Base-by-base conservation (phyloP, 23 red algal species). In the Cyanidiococcus yangmingshanensis region DNA sequence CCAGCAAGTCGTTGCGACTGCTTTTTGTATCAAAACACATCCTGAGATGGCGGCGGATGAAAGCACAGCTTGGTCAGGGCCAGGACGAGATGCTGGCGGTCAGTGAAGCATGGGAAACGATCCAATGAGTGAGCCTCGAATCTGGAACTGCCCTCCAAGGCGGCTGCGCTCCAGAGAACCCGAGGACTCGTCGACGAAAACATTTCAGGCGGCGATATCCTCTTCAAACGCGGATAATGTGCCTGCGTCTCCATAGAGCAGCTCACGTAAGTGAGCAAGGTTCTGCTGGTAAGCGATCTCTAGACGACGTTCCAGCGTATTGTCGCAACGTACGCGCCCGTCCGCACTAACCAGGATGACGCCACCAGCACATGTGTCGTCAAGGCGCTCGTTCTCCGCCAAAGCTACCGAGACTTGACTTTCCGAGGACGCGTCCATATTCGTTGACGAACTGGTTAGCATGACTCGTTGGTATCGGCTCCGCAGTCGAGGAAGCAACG, bases 231-330 rank as follows among this genome's bases (percentile, higher is more conserved):
- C 45, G 45, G 45, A 54, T 15, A 71, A 30, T 25, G 63, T 35
- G 27, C 50, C 39, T 2, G 33, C 50, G 0, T 83, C 82, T 30
- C 74, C 87, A 74, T 90, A 96, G 54, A 98, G 82, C 63, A 92
- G 77, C 25, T 50, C 26, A 41, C 94, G 94, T 31, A 98, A 81
- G 33, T 82, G 24, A 35, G 94, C 87, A 67, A 98, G 50, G 75
- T 91, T 98, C 75, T 91, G 89, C 82, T 98, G 86, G 67, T 98
- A 98, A 3, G 94, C 89, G 79, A 89, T 98, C 74, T 98, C 85
- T 84, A 98, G 80, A 78, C 94, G 83, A 79, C 80, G 89, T 67
- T 91, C 94, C 63, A 98, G 85, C 12, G 94, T 98, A 71, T 98
- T 98, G 58, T 91, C 89, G 34, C 89, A 86, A 34, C 86, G 80